Conservation (phyloP, 371 early-diverging fungal genomes). For the Blastocladiella emersonii region DNA sequence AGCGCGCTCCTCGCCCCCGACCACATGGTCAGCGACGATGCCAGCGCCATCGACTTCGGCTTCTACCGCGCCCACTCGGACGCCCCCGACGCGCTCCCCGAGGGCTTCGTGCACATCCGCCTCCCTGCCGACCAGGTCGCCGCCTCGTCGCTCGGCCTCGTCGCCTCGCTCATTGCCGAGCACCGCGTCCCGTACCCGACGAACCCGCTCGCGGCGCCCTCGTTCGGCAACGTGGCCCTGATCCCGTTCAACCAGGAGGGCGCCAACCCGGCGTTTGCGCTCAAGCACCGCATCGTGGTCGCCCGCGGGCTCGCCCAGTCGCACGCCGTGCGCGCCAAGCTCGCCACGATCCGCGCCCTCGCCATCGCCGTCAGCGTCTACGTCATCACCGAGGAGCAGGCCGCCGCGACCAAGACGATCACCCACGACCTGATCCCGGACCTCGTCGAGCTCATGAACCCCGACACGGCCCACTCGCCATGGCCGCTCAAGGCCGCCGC, state of each 20-base stretch:
- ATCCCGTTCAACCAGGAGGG: background rate
- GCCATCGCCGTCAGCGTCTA: conserved; percentile 39
- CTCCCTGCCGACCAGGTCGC: conserved; percentile 14
- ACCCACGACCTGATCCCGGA: conserved; percentile 68
- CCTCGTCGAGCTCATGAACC: conserved; percentile 59
- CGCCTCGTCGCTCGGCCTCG: conserved; percentile 22
- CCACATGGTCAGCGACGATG: conserved; percentile 14
- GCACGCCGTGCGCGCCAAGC: conserved; percentile 23
- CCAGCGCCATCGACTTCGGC: conserved; percentile 37
- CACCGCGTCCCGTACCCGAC: conserved; percentile 45
- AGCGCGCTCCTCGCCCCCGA: background rate
- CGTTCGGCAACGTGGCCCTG: background rate
- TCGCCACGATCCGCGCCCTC: conserved; percentile 58
- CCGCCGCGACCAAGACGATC: conserved; percentile 58
- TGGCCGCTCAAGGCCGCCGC: conserved; percentile 45
- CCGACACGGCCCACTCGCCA: conserved; percentile 31
- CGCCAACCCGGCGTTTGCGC: conserved; percentile 32
- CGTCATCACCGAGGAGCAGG: conserved; percentile 20
- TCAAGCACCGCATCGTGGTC: conserved; percentile 35
- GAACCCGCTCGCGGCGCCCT: conserved; percentile 5
- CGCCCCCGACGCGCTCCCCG: conserved; percentile 6
- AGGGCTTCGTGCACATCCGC: conserved; percentile 29
- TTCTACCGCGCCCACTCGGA: conserved; percentile 38
- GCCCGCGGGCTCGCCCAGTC: background rate
- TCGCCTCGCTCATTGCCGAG: conserved; percentile 30